Base-by-base conservation (phyloP, 1,139 yeast genomes). In the Scheffersomyces illinoinensis region DNA sequence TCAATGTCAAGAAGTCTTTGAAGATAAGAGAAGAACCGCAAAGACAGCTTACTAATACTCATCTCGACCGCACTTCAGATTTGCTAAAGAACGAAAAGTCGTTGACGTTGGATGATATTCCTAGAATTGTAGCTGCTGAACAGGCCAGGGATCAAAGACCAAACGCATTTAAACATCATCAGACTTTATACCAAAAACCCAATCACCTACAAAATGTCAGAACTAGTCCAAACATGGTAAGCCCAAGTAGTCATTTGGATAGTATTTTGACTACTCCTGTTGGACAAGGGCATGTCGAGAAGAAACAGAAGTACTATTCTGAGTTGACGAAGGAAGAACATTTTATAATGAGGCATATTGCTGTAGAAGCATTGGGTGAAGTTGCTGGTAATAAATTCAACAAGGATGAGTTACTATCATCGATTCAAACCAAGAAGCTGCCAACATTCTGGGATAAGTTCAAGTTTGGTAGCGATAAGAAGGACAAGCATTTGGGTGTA, bases 41-140 rank as follows among this genome's bases (percentile, higher is more conserved):
- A 57, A 66, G 77, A 24, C 71, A 72, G 55, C 55, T 68, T 4
- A 71, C 76, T n/a, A 71, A 69, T 58, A 73, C 71, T 50, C 77
- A 76, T 58, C 74, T 81, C 54, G 82, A 78, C 64, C 71, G 85
- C 17, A 88, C 93, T 0, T 87, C 93, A 0, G 91, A 88, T 64
- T 76, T 90, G 56, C 81, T 91, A 60, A 87, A 89, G 68, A 91
- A 88, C 69, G 97, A 93, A 66, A 91, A 91, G 66, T 89, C 96
- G 0, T 83, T 95, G 58, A 93, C 98, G 0, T 82, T 95, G 68
- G 99, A 95, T 73, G 99, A 95, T 75, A 95, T 95, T 66, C 97
- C 98, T 6, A 83, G 98, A 65, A 93, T 95, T 69, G 98, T 95
- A 14, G 97, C 98, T 2, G 96, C 97, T 6, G 98, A 95, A 68